These are phyloP conservation scores for Amaranthus cruentus DNA, from an alignment of 148 eudicot species.

Conservation along the genomic window DNA sequence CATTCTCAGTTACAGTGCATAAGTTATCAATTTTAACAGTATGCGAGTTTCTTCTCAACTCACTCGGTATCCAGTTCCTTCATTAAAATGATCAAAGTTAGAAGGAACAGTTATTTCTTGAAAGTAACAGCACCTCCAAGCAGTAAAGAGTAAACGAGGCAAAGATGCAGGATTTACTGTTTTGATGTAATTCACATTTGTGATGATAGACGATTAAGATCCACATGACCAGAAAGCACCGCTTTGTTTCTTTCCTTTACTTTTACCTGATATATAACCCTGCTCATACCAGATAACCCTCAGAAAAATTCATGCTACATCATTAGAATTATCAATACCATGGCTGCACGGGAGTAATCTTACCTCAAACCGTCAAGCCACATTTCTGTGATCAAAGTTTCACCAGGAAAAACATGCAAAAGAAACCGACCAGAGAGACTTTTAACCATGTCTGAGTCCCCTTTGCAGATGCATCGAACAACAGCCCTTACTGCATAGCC, in stretches of 20 bases:
- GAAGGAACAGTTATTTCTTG: not conserved
- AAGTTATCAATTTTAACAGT: too few relatives aligned
- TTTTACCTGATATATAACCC: constrained; percentile 81
- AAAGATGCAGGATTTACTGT: not conserved
- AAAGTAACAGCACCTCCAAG: constrained; percentile 2
- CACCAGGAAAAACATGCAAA: constrained; percentile 84
- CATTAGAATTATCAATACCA: not conserved
- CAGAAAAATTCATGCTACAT: not conserved
- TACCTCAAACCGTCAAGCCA: constrained; percentile 89
- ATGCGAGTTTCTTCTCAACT: not conserved
- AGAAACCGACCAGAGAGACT: constrained; percentile 71
- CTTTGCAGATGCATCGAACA: constrained; percentile 63
- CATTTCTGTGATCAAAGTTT: constrained; percentile 87
- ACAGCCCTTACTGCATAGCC: constrained; percentile 89
- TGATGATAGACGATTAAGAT: constrained; percentile 46
- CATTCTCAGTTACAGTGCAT: too few relatives aligned
- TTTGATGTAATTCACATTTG: constrained; percentile 38
- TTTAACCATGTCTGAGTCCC: constrained; percentile 65
- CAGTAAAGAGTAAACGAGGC: not conserved
- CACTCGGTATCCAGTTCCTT: not conserved
- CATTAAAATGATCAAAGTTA: not conserved
- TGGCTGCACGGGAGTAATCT: not conserved
- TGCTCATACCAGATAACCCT: constrained; percentile 29
- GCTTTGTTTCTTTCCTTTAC: constrained; percentile 83
- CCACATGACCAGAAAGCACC: constrained; percentile 74